These are phyloP conservation scores for Sporisorium sorghi DNA, from an alignment of 1,284 basidiomycete genomes.

Conservation along the genomic window DNA sequence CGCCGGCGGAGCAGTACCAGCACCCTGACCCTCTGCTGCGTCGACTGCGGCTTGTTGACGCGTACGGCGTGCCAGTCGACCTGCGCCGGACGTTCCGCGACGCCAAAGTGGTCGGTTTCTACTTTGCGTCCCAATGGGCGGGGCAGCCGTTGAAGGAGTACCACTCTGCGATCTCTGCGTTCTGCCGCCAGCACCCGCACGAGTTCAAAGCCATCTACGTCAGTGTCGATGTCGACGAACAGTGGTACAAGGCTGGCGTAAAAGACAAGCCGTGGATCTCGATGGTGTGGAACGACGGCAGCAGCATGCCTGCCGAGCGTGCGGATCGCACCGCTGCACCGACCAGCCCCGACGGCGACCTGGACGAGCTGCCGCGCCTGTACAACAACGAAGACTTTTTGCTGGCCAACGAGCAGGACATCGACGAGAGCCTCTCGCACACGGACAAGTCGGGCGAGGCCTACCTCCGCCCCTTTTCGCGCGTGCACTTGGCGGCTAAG, in stretches of 20 bases:
- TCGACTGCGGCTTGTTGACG: constrained; percentile 66
- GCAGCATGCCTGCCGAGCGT: constrained; percentile 52
- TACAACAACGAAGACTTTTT: constrained; percentile 68
- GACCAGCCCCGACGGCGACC: constrained; percentile 13
- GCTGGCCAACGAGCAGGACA: constrained; percentile 69
- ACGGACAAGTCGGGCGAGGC: constrained; percentile 61
- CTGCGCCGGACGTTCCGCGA: constrained; percentile 65
- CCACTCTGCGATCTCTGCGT: constrained; percentile 58
- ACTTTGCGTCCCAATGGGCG: constrained; percentile 69
- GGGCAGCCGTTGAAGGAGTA: constrained; percentile 56
- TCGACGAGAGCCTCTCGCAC: constrained; percentile 65
- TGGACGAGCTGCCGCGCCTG: constrained; percentile 46
- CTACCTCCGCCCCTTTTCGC: constrained; percentile 69
- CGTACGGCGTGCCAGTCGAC: constrained; percentile 61
- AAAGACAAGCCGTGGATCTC: constrained; percentile 66
- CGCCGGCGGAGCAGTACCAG: constrained; percentile 63
- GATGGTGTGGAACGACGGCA: constrained; percentile 70
- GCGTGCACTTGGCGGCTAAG: constrained; percentile 70
- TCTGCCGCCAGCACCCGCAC: constrained; percentile 64
- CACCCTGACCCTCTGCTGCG: constrained; percentile 70
- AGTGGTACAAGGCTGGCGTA: constrained; percentile 66
- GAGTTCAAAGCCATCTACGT: constrained; percentile 69
- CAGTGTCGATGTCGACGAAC: constrained; percentile 67
- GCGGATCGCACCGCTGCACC: constrained; percentile 32
- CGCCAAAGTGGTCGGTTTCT: constrained; percentile 68